A percentile compares a stretch with the other conserved stretches of the same genome.
Conservation (phyloP, 2,329 filamentous ascomycete species). For the Curvularia sp. region DNA sequence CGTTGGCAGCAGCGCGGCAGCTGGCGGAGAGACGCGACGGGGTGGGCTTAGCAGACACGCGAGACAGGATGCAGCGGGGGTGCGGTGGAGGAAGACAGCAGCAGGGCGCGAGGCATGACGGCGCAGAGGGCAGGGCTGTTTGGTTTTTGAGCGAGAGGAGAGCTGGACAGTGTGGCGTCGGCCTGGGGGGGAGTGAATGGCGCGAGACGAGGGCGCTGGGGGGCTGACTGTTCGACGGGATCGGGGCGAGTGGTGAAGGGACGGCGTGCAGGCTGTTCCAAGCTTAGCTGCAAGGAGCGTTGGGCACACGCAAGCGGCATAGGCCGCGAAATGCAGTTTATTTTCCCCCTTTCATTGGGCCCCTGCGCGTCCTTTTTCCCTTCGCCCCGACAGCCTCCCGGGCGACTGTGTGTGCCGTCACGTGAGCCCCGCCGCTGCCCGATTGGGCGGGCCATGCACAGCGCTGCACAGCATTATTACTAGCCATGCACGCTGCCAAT, state of each 20-base stretch:
- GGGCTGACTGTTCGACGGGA: constrained; percentile 36
- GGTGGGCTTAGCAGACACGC: constrained; percentile 19
- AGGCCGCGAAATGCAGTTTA: constrained; percentile 30
- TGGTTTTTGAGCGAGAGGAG: constrained; percentile 14
- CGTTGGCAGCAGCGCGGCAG: constrained; percentile 40
- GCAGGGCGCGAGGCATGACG: constrained; percentile 14
- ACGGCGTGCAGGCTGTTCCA: constrained; percentile 28
- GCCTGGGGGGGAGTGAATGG: constrained; percentile 20
- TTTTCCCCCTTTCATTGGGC: constrained; percentile 20
- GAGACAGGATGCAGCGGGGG: constrained; percentile 21
- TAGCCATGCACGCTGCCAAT: constrained; percentile 2
- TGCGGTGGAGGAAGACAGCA: constrained; percentile 7
- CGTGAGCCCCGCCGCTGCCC: constrained; percentile 16
- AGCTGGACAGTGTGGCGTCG: constrained; percentile 20
- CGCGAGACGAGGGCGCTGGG: constrained; percentile 34
- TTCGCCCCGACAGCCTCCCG: not conserved
- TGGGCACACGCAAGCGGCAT: constrained; percentile 22
- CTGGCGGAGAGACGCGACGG: constrained; percentile 26
- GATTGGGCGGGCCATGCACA: constrained; percentile 20
- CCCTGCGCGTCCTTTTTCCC: constrained; percentile 10
- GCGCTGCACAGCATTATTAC: too few relatives aligned
- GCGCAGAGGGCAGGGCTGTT: constrained; percentile 5
- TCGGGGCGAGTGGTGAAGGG: constrained; percentile 33
- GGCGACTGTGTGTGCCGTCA: constrained; percentile 12
- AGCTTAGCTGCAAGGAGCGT: constrained; percentile 28